phyloP scores from a whole-genome alignment of 495 filamentous ascomycete genomes.

The Letharia columbiana region DNA sequence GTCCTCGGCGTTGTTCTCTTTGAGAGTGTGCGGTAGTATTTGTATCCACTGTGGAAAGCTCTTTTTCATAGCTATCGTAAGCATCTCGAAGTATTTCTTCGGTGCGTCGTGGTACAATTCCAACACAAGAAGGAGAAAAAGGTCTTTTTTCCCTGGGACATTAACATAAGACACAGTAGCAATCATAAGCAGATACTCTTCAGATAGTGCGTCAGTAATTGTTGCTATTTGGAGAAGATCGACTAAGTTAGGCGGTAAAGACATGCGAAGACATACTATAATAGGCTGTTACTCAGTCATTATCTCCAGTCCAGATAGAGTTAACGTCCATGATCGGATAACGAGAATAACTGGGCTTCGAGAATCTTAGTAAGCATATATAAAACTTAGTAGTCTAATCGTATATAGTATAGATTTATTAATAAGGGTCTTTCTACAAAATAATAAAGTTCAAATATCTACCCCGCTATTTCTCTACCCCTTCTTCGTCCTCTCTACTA shows the following conservation, averaged over 20 bases:
- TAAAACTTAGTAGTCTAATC: too few species aligned
- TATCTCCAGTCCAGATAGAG: neutral
- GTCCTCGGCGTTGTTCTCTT: neutral
- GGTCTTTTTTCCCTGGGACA: too few species aligned
- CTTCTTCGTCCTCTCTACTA: too few species aligned
- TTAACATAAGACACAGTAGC: neutral
- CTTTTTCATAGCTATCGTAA: neutral
- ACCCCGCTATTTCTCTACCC: rapidly evolving
- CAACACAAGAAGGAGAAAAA: neutral
- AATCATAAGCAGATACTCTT: neutral
- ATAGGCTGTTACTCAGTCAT: neutral
- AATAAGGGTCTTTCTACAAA: too few species aligned
- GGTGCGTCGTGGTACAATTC: neutral
- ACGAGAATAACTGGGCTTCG: too few species aligned
- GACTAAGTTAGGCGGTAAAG: neutral
- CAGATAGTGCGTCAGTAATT: neutral
- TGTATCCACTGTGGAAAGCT: neutral
- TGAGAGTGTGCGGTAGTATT: neutral
- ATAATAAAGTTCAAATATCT: too few species aligned
- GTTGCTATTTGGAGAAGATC: neutral
- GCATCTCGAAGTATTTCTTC: neutral
- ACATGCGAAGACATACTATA: neutral
- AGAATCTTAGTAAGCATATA: too few species aligned
- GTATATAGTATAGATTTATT: too few species aligned
- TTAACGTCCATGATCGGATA: neutral